Evolutionary conservation across 371 early-diverging fungal genomes (phyloP).

Genomic region (Blastocladiella emersonii): DNA sequence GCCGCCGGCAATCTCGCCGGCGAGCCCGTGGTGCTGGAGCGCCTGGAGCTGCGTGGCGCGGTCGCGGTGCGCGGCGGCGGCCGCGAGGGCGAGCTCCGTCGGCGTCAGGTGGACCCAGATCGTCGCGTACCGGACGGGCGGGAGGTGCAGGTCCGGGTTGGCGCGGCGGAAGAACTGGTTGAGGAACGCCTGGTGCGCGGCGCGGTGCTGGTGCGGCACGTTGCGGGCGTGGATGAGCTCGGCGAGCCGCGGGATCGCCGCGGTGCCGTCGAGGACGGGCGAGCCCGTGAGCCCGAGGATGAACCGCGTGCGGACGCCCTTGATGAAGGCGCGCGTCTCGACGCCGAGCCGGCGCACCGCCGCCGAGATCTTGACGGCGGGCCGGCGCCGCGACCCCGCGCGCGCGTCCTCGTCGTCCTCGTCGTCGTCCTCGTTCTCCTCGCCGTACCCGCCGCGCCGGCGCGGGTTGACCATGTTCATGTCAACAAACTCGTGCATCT

Average conservation of each 20-base stretch:
- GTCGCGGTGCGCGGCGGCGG: not conserved
- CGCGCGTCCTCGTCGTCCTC: not conserved
- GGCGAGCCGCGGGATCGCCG: not conserved
- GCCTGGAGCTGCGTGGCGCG: not conserved
- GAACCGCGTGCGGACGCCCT: not conserved
- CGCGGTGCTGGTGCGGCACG: not conserved
- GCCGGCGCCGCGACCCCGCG: too few species aligned
- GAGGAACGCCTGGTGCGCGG: not conserved
- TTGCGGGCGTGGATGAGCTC: not conserved
- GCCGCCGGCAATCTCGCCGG: not conserved
- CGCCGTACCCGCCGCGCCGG: not conserved
- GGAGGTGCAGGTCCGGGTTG: not conserved
- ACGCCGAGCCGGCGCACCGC: too few species aligned
- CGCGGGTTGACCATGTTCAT: not conserved
- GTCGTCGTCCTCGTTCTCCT: not conserved
- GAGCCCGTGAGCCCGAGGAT: not conserved
- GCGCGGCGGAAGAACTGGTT: not conserved
- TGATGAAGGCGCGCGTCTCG: not conserved
- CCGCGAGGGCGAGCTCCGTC: not conserved
- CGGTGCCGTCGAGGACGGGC: not conserved
- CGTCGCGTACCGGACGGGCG: not conserved
- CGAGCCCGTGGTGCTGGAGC: constrained; percentile 2
- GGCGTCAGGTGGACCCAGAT: constrained; percentile 1
- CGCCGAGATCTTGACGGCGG: too few species aligned
- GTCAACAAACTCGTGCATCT: not conserved